Percentiles rank a stretch among this genome's conserved stretches.
phyloP scores from a whole-genome alignment of 306 rosid genomes.

The Medicago truncatula region DNA sequence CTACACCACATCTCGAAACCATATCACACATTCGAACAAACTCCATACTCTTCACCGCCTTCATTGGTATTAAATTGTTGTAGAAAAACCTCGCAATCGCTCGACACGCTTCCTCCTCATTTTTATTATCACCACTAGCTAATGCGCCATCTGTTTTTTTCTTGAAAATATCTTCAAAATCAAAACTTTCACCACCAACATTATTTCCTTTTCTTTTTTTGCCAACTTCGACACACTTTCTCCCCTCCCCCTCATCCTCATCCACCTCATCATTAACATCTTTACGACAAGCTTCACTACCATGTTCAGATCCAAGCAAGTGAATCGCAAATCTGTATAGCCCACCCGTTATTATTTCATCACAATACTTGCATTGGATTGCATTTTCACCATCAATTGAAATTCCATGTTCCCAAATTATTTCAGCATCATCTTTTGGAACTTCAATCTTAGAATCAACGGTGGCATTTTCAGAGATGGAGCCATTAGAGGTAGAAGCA shows the following conservation, averaged over 20 bases:
- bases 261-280: background rate
- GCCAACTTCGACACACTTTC: background rate
- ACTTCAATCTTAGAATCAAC: background rate
- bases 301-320: background rate
- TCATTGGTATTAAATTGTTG: background rate
- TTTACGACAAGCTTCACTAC: background rate
- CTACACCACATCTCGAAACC: conserved; percentile 3
- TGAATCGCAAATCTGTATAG: background rate
- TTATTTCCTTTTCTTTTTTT: background rate
- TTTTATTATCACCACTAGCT: background rate
- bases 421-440: background rate
- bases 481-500: too few species aligned
- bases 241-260: background rate
- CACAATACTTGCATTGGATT: background rate
- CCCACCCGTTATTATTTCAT: background rate
- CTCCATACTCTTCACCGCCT: background rate
- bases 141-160: background rate
- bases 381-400: background rate
- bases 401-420: background rate
- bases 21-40: background rate
- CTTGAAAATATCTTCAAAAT: background rate
- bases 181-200: background rate
- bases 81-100: conserved; percentile 6
- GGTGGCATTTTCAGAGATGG: background rate
- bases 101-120: background rate